Evolutionary conservation across 805 yeast species (phyloP).

Genomic region (Candida ulmi): DNA sequence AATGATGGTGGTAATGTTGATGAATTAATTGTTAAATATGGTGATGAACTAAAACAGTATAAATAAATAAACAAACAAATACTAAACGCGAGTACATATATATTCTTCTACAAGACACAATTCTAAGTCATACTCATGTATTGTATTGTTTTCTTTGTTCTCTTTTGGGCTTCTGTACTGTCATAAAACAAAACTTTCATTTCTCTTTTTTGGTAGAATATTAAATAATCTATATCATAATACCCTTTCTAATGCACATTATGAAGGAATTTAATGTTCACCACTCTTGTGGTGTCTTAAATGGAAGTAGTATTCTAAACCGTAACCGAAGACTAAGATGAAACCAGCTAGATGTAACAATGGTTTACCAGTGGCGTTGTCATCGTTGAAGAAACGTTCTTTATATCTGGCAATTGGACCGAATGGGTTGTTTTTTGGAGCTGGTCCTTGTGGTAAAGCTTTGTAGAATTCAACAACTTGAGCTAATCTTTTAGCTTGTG

Average conservation of each 20-base stretch:
- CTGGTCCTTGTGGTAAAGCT: slow-evolving; percentile 90
- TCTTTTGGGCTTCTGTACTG: background rate
- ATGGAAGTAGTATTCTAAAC: slow-evolving; percentile 92
- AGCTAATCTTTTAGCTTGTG: slow-evolving; percentile 94
- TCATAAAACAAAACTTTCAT: background rate
- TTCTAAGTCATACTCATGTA: too few relatives aligned
- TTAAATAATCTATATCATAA: background rate
- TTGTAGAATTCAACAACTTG: slow-evolving; percentile 94
- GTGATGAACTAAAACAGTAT: background rate
- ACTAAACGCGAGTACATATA: background rate
- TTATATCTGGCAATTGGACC: slow-evolving; percentile 73
- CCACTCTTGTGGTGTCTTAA: slow-evolving; percentile 53
- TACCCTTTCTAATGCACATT: background rate
- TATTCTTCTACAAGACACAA: background rate
- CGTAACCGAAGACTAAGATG: slow-evolving; percentile 75
- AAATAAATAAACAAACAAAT: background rate
- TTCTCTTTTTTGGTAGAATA: background rate
- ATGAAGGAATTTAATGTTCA: slow-evolving; percentile 30
- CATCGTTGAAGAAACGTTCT: slow-evolving; percentile 81
- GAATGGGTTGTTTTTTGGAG: slow-evolving; percentile 65
- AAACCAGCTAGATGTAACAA: slow-evolving; percentile 68
- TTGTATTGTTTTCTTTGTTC: background rate
- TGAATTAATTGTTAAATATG: background rate
- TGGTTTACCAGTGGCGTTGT: slow-evolving; percentile 80
- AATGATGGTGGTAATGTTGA: slow-evolving; percentile 1